Percentiles rank a stretch among this genome's conserved stretches.
phyloP scores from a whole-genome alignment of 2,329 filamentous ascomycete species.

The Scytalidium sp. region DNA sequence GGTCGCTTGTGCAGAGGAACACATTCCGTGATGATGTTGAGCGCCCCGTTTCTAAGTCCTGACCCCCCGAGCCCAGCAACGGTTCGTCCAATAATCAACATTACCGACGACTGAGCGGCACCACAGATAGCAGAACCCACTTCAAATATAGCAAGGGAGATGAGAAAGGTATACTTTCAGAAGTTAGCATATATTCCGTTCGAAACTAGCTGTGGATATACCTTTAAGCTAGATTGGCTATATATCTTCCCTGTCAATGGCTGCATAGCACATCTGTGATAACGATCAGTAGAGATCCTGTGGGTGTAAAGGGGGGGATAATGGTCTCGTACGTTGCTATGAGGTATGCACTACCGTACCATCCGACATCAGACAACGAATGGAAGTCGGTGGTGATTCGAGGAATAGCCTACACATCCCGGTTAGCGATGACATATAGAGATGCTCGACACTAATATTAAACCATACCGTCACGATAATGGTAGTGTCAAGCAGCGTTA shows the following conservation, averaged over 20 bases:
- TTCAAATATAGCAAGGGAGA: constrained; percentile 47
- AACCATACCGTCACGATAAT: constrained; percentile 35
- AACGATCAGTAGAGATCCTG: background rate
- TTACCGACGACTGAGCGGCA: constrained; percentile 40
- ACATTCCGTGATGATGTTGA: constrained; percentile 44
- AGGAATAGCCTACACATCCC: constrained; percentile 27
- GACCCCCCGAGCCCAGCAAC: constrained; percentile 47
- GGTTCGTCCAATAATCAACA: constrained; percentile 51
- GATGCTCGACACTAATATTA: constrained; percentile 38
- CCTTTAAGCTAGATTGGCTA: constrained; percentile 33
- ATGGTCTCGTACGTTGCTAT: constrained; percentile 13
- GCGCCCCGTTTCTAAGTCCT: constrained; percentile 45
- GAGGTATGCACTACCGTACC: constrained; percentile 30
- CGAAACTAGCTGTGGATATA: no score
- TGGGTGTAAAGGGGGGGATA: background rate
- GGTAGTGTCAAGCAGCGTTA: constrained; percentile 14
- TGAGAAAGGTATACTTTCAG: no score
- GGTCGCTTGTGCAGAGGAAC: constrained; percentile 15
- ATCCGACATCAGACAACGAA: constrained; percentile 30
- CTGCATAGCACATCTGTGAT: constrained; percentile 41
- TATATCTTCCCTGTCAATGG: constrained; percentile 50
- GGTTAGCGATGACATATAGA: background rate
- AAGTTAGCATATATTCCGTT: no score
- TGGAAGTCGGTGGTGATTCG: constrained; percentile 32
- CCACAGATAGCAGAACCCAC: constrained; percentile 51